Percentiles rank a stretch among this genome's conserved stretches.
These are phyloP conservation scores for Candida quercuum DNA, from an alignment of 805 yeast genomes.

Conservation along the genomic window DNA sequence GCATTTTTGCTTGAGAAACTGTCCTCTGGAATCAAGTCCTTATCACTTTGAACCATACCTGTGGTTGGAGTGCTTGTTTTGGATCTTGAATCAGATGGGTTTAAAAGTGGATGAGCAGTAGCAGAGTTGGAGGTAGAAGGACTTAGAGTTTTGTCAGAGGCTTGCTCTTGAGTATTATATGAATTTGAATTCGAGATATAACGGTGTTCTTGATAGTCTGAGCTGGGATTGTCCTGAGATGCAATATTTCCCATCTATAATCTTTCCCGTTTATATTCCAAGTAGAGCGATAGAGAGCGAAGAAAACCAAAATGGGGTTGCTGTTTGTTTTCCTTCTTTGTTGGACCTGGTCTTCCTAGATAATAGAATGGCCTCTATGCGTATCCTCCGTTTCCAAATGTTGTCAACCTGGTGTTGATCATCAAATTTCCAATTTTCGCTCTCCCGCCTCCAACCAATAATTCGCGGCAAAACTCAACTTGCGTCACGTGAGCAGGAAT, in stretches of 20 bases:
- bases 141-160: background rate
- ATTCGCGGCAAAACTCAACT: too few species aligned
- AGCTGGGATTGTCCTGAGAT: slow-evolving; percentile 11
- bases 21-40: background rate
- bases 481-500: too few species aligned
- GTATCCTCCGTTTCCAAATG: too few species aligned
- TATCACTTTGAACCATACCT: slow-evolving; percentile 16
- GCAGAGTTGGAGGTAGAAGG: background rate
- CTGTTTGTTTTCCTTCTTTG: too few species aligned
- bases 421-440: too few species aligned
- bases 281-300: too few species aligned
- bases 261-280: too few species aligned
- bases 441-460: too few species aligned
- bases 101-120: slow-evolving; percentile 16
- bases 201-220: slow-evolving; percentile 1
- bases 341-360: background rate
- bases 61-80: slow-evolving; percentile 16
- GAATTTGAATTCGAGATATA: background rate
- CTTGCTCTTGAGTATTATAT: background rate
- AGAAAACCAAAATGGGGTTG: too few species aligned
- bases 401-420: background rate
- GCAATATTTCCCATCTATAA: slow-evolving; percentile 14
- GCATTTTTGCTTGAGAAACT: background rate
- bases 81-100: slow-evolving; percentile 9
- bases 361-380: too few species aligned